Percentiles rank a stretch among this genome's conserved stretches.
Conservation (phyloP, 2,329 filamentous ascomycete species). For the Monilinia fructigena region DNA sequence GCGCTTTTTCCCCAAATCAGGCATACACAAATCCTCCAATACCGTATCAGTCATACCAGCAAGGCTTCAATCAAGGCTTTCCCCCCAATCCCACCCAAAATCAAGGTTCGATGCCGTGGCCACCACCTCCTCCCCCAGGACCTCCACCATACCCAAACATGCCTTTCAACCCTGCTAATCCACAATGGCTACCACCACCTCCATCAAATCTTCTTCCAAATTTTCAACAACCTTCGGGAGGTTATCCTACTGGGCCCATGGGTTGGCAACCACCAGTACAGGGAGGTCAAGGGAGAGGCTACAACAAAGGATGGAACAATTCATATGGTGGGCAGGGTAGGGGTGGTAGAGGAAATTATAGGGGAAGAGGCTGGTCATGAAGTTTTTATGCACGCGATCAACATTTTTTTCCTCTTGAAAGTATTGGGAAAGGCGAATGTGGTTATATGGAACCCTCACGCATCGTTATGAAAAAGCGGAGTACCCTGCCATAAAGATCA, state of each 20-base stretch:
- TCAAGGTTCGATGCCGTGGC: conserved; percentile 23
- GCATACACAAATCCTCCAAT: conserved; percentile 25
- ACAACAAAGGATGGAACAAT: conserved; percentile 34
- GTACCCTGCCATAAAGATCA: conserved; percentile 19
- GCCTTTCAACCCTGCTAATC: conserved; percentile 19
- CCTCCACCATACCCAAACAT: conserved; percentile 29
- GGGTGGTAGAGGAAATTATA: conserved; percentile 35
- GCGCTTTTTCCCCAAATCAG: conserved; percentile 6
- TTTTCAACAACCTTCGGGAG: conserved; percentile 28
- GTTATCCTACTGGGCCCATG: conserved; percentile 30
- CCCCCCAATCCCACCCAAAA: conserved; percentile 29
- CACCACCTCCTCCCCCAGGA: conserved; percentile 34
- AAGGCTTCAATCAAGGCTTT: conserved; percentile 33
- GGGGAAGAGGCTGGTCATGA: conserved; percentile 34
- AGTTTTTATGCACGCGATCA: not conserved
- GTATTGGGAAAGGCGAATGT: not conserved
- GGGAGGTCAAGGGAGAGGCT: conserved; percentile 31
- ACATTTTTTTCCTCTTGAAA: not conserved
- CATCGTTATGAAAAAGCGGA: conserved; percentile 22
- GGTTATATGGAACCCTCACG: conserved; percentile 21
- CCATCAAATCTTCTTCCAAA: conserved; percentile 18
- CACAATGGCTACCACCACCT: conserved; percentile 25
- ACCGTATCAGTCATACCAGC: conserved; percentile 28
- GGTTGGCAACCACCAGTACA: conserved; percentile 31
- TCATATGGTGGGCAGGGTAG: conserved; percentile 26